Percentiles rank a stretch among this genome's conserved stretches.
phyloP scores from a whole-genome alignment of 768 basidiomycete genomes.

The Lentinus brumalis region DNA sequence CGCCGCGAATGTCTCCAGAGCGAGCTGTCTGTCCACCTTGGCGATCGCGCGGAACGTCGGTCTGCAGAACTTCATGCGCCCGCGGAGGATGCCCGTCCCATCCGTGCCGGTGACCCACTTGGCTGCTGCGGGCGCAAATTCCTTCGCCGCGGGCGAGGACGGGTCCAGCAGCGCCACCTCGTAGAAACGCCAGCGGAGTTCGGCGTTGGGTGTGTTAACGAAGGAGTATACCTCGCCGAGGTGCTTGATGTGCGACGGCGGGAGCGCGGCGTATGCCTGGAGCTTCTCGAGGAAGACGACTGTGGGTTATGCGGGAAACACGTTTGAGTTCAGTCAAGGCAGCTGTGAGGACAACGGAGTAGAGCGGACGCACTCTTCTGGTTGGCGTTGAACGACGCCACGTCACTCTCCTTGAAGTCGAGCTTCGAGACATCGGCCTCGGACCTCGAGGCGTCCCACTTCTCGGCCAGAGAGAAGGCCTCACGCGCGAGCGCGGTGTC shows the following conservation, averaged over 20 bases:
- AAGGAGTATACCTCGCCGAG: constrained; percentile 57
- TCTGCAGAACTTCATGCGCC: constrained; percentile 85
- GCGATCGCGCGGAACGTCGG: constrained; percentile 60
- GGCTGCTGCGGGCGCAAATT: constrained; percentile 55
- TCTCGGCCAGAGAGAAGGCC: constrained; percentile 70
- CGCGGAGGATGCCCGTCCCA: constrained; percentile 63
- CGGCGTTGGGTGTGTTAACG: constrained; percentile 66
- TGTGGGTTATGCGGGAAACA: constrained; percentile 25
- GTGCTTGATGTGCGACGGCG: constrained; percentile 55
- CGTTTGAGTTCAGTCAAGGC: neutral
- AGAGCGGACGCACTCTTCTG: constrained; percentile 61
- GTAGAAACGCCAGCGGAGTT: constrained; percentile 81
- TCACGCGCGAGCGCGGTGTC: constrained; percentile 70
- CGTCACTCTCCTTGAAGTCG: constrained; percentile 59
- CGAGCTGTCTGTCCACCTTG: constrained; percentile 55
- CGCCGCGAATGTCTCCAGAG: constrained; percentile 49
- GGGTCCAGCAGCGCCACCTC: constrained; percentile 62
- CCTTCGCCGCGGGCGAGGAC: constrained; percentile 45
- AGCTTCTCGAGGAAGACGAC: constrained; percentile 87
- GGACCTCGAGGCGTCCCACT: constrained; percentile 70
- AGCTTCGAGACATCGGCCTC: constrained; percentile 46
- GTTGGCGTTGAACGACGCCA: constrained; percentile 67
- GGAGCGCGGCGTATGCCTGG: constrained; percentile 61
- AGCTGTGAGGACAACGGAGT: neutral
- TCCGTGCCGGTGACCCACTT: constrained; percentile 70